Evolutionary conservation across 202 grass and related monocot species (phyloP).

Genomic region (Carex sylvatica): DNA sequence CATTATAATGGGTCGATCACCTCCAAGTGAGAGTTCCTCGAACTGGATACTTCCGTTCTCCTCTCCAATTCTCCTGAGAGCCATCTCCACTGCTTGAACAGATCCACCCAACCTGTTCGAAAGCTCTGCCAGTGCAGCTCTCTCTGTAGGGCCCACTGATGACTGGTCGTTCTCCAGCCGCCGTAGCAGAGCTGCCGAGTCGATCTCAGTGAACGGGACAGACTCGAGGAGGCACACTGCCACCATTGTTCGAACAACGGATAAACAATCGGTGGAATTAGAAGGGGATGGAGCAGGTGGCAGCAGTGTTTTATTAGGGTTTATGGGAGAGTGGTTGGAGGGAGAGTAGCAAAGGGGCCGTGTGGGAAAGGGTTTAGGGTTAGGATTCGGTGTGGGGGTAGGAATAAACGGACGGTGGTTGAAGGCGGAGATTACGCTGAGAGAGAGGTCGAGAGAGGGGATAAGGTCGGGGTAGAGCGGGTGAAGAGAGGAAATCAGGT

Average conservation of each 20-base stretch:
- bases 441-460: constrained; percentile 31
- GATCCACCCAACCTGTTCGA: constrained; percentile 62
- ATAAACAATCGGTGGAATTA: constrained; percentile 39
- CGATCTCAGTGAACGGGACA: constrained; percentile 74
- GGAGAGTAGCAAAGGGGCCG: constrained; percentile 33
- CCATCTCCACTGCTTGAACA: constrained; percentile 48
- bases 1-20: constrained; percentile 68
- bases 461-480: constrained; percentile 64
- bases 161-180: constrained; percentile 68
- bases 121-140: constrained; percentile 63
- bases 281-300: constrained; percentile 44
- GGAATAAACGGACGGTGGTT: constrained; percentile 27
- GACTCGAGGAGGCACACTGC: constrained; percentile 86
- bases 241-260: constrained; percentile 80
- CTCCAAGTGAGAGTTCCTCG: constrained; percentile 79
- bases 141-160: constrained; percentile 53
- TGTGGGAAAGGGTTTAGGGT: constrained; percentile 48
- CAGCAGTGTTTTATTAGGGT: constrained; percentile 40
- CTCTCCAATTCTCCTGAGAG: constrained; percentile 78
- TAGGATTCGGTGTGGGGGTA: constrained; percentile 38
- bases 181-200: constrained; percentile 68
- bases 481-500: constrained; percentile 74
- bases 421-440: constrained; percentile 28
- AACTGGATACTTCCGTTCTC: constrained; percentile 71
- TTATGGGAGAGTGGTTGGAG: constrained; percentile 42